These are phyloP conservation scores for Bryoglossum gracile DNA, from an alignment of 495 filamentous ascomycete species.

Conservation along the genomic window DNA sequence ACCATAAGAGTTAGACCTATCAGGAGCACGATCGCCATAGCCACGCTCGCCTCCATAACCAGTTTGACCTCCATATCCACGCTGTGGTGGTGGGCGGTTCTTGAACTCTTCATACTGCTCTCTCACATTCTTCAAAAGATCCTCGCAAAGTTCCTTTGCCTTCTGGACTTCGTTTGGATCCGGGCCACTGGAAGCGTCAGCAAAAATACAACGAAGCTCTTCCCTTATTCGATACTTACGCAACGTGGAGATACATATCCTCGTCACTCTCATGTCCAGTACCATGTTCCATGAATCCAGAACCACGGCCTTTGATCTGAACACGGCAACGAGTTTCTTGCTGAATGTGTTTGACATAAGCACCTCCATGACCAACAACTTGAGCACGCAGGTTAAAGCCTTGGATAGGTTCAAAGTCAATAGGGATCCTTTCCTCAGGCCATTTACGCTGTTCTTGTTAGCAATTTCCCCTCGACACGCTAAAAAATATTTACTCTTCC, in stretches of 20 bases:
- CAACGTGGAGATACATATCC: constrained; percentile 89
- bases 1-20: constrained; percentile 25
- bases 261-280: constrained; percentile 87
- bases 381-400: constrained; percentile 97
- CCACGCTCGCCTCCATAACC: constrained; percentile 27
- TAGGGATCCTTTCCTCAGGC: constrained; percentile 91
- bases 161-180: constrained; percentile 78
- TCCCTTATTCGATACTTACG: constrained; percentile 52
- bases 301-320: constrained; percentile 96
- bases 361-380: constrained; percentile 87
- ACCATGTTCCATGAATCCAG: constrained; percentile 81
- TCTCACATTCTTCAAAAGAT: constrained; percentile 74
- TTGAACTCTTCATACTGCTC: constrained; percentile 87
- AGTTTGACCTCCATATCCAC: constrained; percentile 46
- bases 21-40: constrained; percentile 25
- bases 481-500: constrained; percentile 66
- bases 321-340: constrained; percentile 89
- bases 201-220: background rate
- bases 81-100: constrained; percentile 66
- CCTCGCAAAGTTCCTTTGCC: constrained; percentile 82
- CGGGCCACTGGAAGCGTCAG: constrained; percentile 58
- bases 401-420: constrained; percentile 80
- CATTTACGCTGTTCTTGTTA: constrained; percentile 75
- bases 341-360: constrained; percentile 96
- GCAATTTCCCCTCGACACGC: background rate